A percentile compares a stretch with the other conserved stretches of the same genome.
Conservation (phyloP, 352 stramenopile species). For the Globisporangium middletonii region DNA sequence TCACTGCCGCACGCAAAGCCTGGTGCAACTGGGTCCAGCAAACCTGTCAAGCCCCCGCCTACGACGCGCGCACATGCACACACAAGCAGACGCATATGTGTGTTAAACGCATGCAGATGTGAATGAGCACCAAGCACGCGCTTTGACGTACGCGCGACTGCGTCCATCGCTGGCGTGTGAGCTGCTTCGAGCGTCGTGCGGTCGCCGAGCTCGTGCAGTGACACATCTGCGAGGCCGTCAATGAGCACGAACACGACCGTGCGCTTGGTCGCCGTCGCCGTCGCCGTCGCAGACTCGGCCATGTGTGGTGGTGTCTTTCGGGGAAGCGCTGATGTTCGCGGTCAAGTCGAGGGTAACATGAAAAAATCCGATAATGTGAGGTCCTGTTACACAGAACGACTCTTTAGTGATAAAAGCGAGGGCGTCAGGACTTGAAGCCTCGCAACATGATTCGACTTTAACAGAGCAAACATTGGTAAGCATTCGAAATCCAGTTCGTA, state of each 20-base stretch:
- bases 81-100: background rate
- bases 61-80: background rate
- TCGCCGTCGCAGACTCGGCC: background rate
- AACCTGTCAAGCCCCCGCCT: slow-evolving; percentile 70
- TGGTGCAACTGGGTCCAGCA: slow-evolving; percentile 82
- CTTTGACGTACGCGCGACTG: slow-evolving; percentile 57
- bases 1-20: slow-evolving; percentile 83
- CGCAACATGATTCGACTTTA: too few species aligned
- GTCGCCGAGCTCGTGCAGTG: slow-evolving; percentile 44
- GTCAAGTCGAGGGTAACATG: background rate
- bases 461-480: too few species aligned
- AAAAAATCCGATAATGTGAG: background rate
- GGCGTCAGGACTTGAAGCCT: too few species aligned
- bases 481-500: too few species aligned
- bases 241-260: slow-evolving; percentile 85
- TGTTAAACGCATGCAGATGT: background rate
- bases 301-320: background rate
- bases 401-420: too few species aligned
- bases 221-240: slow-evolving; percentile 77
- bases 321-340: background rate
- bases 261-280: slow-evolving; percentile 22
- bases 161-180: slow-evolving; percentile 77
- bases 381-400: too few species aligned
- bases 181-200: slow-evolving; percentile 64
- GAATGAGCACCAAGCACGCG: background rate